Percentiles rank a stretch among this genome's conserved stretches.
Evolutionary conservation across 2,329 filamentous ascomycete genomes (phyloP).

Genomic region (Colletotrichum orchidophilum): DNA sequence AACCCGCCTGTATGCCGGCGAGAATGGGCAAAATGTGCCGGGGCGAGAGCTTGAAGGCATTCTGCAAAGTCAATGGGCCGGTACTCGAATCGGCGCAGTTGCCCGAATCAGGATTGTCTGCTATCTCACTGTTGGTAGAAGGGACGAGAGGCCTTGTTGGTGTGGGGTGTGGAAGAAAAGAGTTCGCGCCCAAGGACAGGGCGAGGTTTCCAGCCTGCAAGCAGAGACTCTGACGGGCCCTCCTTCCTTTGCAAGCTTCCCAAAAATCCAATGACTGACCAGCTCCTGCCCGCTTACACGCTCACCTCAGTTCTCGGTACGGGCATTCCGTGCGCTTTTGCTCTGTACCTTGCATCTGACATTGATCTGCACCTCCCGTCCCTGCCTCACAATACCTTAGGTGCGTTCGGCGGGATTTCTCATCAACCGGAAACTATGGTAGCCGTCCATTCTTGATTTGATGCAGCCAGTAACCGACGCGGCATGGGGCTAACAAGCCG

Average conservation of each 20-base stretch:
- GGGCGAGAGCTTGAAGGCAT: not conserved
- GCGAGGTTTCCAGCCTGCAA: not conserved
- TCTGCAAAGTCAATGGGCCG: not conserved
- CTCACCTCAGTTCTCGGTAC: not conserved
- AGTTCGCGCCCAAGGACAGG: not conserved
- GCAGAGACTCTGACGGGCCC: not conserved
- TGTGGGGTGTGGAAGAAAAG: slow-evolving; percentile 2
- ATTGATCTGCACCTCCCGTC: not conserved
- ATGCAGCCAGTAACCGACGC: not conserved
- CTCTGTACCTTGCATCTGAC: not conserved
- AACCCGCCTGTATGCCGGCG: not conserved
- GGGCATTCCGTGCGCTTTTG: not conserved
- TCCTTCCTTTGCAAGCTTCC: not conserved
- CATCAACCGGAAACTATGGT: not conserved
- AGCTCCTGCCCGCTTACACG: not conserved
- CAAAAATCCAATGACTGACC: not conserved
- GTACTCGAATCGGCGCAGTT: not conserved
- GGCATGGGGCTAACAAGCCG: not conserved
- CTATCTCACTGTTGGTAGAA: not conserved
- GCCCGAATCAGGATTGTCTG: not conserved
- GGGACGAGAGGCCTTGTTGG: not conserved
- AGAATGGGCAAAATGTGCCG: not conserved
- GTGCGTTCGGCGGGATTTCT: not conserved
- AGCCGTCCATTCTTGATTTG: not conserved
- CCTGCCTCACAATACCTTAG: not conserved